Conservation (phyloP, 805 yeast species). For the Myxozyma vanderwaltii region DNA sequence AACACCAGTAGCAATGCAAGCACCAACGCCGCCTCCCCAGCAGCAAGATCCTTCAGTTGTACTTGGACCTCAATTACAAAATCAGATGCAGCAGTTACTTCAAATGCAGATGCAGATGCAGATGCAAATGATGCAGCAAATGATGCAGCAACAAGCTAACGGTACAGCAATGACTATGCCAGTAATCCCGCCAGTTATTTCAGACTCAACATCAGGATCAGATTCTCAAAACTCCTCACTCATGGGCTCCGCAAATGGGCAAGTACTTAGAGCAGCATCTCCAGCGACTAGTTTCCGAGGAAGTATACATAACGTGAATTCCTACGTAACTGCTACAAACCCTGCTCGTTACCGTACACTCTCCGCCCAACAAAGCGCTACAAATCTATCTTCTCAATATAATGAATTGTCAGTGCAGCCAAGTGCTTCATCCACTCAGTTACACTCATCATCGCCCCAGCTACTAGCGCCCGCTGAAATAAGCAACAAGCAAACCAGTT, state of each 20-base stretch:
- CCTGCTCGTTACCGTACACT: constrained; percentile 24
- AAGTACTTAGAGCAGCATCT: not conserved
- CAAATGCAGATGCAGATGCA: constrained; percentile 31
- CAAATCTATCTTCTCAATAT: constrained; percentile 2
- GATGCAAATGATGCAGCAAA: constrained; percentile 28
- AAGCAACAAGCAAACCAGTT: too few relatives aligned
- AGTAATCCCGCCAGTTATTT: not conserved
- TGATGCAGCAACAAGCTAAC: constrained; percentile 15
- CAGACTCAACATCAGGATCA: not conserved
- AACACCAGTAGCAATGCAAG: not conserved
- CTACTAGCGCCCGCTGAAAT: too few relatives aligned
- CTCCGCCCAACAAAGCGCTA: constrained; percentile 12
- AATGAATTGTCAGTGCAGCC: too few relatives aligned
- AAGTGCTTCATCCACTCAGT: too few relatives aligned
- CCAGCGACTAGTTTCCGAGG: not conserved
- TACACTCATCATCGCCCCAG: too few relatives aligned
- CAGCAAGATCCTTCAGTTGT: constrained; percentile 3
- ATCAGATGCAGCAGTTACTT: constrained; percentile 27
- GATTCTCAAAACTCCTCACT: too few relatives aligned
- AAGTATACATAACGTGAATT: not conserved
- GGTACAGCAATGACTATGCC: not conserved
- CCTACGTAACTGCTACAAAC: not conserved
- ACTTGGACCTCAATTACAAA: constrained; percentile 20
- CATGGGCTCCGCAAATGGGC: not conserved
- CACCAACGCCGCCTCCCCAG: not conserved